These are phyloP conservation scores for Epichloe gansuensis DNA, from an alignment of 2,329 filamentous ascomycete genomes.

Conservation along the genomic window DNA sequence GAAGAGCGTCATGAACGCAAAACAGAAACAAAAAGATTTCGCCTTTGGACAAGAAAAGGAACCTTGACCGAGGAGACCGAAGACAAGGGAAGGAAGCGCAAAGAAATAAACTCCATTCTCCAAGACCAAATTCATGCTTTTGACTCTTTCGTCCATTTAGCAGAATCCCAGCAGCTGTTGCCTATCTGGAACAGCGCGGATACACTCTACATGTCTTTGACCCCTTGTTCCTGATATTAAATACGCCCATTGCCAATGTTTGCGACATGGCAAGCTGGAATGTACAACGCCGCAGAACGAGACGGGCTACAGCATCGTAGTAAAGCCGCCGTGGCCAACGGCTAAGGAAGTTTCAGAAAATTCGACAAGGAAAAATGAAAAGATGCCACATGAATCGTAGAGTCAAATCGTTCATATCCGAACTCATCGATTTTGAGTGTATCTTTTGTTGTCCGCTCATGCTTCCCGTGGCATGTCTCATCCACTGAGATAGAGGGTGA, in stretches of 20 bases:
- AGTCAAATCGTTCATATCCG: no score
- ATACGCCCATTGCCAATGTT: background rate
- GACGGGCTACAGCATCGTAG: background rate
- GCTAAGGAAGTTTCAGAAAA: no score
- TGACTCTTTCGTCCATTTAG: background rate
- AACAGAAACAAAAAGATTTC: background rate
- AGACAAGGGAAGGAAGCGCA: background rate
- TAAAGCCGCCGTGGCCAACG: background rate
- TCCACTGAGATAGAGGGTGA: no score
- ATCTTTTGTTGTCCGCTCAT: no score
- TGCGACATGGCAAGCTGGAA: background rate
- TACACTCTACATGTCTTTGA: background rate
- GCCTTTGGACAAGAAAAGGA: background rate
- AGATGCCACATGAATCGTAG: no score
- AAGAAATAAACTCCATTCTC: conserved; percentile 2
- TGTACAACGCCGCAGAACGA: background rate
- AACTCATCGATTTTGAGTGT: no score
- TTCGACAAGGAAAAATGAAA: no score
- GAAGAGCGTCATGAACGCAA: background rate
- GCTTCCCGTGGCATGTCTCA: no score
- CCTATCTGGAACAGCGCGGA: background rate
- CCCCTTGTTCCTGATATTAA: background rate
- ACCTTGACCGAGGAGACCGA: background rate
- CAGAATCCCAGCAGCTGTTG: background rate
- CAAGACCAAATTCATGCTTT: background rate